Evolutionary conservation across 345 rosid species (phyloP).

Genomic region (Eucalyptus fibrosa): DNA sequence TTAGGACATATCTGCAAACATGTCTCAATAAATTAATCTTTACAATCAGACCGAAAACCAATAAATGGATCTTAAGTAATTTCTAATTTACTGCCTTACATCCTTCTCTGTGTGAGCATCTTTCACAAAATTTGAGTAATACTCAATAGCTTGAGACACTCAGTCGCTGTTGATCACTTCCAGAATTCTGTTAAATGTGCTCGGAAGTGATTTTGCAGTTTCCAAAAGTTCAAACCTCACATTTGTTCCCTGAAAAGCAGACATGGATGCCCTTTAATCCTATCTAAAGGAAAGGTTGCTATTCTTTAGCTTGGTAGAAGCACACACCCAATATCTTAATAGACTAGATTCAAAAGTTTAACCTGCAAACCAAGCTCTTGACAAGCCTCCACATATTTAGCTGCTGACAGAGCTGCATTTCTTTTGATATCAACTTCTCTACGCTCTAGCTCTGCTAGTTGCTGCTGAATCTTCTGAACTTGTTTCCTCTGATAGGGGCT

Average conservation of each 20-base stretch:
- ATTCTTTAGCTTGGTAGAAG: neutral
- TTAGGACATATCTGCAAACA: conserved; percentile 43
- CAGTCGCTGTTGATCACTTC: conserved; percentile 66
- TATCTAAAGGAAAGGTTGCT: neutral
- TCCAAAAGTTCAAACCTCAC: conserved; percentile 83
- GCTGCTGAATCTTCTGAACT: conserved; percentile 91
- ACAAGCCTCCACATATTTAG: conserved; percentile 81
- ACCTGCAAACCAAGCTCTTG: conserved; percentile 98
- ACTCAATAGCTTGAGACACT: conserved; percentile 58
- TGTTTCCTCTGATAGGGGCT: conserved; percentile 93
- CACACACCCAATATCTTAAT: neutral
- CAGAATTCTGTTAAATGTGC: conserved; percentile 54
- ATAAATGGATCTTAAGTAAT: neutral
- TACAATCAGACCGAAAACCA: neutral
- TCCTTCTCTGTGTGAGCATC: conserved; percentile 78
- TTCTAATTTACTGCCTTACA: conserved; percentile 28
- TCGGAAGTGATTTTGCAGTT: conserved; percentile 84
- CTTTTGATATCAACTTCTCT: conserved; percentile 88
- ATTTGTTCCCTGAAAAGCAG: conserved; percentile 56
- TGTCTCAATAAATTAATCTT: neutral
- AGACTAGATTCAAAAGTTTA: neutral
- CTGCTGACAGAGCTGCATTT: conserved; percentile 67
- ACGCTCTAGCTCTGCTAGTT: conserved; percentile 76
- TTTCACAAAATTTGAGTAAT: conserved; percentile 68
- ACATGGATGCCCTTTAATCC: neutral